A percentile compares a stretch with the other conserved stretches of the same genome.
Conservation (phyloP, 441 rosid genomes). For the Eutrema salsugineum region DNA sequence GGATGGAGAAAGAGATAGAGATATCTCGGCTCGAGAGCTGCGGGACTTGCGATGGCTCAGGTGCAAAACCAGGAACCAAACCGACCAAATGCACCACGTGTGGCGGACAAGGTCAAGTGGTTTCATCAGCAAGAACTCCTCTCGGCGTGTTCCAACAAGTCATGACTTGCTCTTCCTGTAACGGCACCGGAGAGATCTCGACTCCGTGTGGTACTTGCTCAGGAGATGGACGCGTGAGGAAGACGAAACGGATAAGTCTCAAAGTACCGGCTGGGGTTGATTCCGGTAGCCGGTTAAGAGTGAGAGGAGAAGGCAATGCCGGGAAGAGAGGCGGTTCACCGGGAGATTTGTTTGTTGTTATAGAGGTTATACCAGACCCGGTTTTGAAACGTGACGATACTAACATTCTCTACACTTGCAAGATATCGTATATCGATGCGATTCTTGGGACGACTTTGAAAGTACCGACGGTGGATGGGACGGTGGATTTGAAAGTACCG, state of each 20-base stretch:
- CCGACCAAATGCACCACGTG: conserved; percentile 80
- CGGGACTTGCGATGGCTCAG: conserved; percentile 83
- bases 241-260: conserved; percentile 83
- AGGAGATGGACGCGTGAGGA: conserved; percentile 90
- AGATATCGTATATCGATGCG: conserved; percentile 85
- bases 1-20: conserved; percentile 96
- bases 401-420: conserved; percentile 80
- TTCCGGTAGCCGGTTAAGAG: conserved; percentile 90
- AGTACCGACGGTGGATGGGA: conserved; percentile 93
- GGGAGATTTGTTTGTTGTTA: conserved; percentile 84
- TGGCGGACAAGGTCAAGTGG: conserved; percentile 95
- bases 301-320: conserved; percentile 91
- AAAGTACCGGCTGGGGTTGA: conserved; percentile 99
- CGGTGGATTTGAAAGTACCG: conserved; percentile 89
- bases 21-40: conserved; percentile 82
- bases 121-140: conserved; percentile 91
- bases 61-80: conserved; percentile 87
- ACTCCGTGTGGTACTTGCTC: conserved; percentile 86
- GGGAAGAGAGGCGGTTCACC: conserved; percentile 92
- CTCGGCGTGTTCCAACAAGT: conserved; percentile 97
- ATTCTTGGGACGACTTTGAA: conserved; percentile 81
- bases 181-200: conserved; percentile 77
- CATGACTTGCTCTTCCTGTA: conserved; percentile 79
- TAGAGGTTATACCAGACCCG: conserved; percentile 84
- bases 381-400: conserved; percentile 89